Percentiles rank a stretch among this genome's conserved stretches.
phyloP scores from a whole-genome alignment of 2,329 filamentous ascomycete species.

The Gaeumannomyces tritici region DNA sequence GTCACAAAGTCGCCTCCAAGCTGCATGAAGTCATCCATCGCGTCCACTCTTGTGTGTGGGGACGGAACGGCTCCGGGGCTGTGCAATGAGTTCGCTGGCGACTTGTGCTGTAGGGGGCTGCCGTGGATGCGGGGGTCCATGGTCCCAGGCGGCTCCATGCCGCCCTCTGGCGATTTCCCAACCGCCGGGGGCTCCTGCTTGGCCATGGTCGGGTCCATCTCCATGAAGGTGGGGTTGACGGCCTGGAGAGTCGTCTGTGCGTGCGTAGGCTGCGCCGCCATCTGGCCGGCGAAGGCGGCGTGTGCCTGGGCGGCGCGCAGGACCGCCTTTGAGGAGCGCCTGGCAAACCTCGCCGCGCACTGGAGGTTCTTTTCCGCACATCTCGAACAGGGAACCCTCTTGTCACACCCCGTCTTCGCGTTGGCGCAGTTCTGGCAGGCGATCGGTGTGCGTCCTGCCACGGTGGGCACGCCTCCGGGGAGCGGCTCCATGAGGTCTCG shows the following conservation, averaged over 20 bases:
- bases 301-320: conserved; percentile 31
- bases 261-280: conserved; percentile 5
- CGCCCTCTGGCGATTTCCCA: conserved; percentile 14
- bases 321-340: conserved; percentile 38
- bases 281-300: conserved; percentile 16
- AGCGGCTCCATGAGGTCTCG: conserved; percentile 34
- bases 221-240: conserved; percentile 25
- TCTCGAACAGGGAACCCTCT: conserved; percentile 36
- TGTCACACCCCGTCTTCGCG: conserved; percentile 42
- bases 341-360: conserved; percentile 38
- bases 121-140: conserved; percentile 22
- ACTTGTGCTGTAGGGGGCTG: conserved; percentile 16
- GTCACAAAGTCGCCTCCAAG: conserved; percentile 23
- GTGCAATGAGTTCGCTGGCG: conserved; percentile 20
- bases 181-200: conserved; percentile 14
- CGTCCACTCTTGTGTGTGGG: conserved; percentile 24
- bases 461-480: conserved; percentile 30
- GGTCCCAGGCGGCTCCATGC: conserved; percentile 18
- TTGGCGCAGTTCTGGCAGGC: conserved; percentile 39
- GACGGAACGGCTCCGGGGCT: conserved; percentile 25
- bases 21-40: conserved; percentile 32
- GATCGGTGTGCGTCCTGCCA: conserved; percentile 33
- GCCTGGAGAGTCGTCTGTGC: conserved; percentile 15
- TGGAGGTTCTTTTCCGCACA: conserved; percentile 38
- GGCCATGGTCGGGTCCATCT: conserved; percentile 19